Evolutionary conservation across 345 rosid species (phyloP).

Genomic region (Pugionium dolabratum): DNA sequence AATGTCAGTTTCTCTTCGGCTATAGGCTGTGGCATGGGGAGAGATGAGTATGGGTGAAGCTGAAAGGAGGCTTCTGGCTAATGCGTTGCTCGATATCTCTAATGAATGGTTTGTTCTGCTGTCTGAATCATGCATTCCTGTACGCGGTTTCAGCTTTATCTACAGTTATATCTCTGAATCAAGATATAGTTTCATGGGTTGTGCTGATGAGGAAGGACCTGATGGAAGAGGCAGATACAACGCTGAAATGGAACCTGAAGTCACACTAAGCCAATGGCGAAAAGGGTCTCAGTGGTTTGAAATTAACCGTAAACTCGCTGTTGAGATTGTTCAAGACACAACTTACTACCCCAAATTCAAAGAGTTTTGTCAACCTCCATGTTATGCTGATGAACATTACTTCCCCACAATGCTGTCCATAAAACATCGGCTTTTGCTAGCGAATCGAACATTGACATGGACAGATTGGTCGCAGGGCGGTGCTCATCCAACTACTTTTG

Average conservation of each 20-base stretch:
- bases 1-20: neutral
- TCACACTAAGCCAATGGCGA: constrained; percentile 76
- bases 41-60: constrained; percentile 92
- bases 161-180: constrained; percentile 45
- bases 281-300: constrained; percentile 98
- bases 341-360: constrained; percentile 75
- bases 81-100: constrained; percentile 84
- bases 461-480: constrained; percentile 95
- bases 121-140: constrained; percentile 89
- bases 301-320: constrained; percentile 64
- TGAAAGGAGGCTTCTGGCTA: constrained; percentile 88
- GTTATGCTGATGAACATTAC: constrained; percentile 92
- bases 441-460: constrained; percentile 76
- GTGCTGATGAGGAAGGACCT: constrained; percentile 74
- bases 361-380: constrained; percentile 66
- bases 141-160: constrained; percentile 55
- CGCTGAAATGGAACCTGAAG: constrained; percentile 62
- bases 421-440: constrained; percentile 56
- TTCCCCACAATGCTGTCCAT: constrained; percentile 86
- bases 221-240: constrained; percentile 81
- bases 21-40: constrained; percentile 86
- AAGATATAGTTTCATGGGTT: constrained; percentile 70
- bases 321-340: constrained; percentile 59
- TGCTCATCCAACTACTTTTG: constrained; percentile 86
- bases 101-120: constrained; percentile 87